These are phyloP conservation scores for Candida frijolesensis DNA, from an alignment of 1,139 yeast genomes.

Conservation along the genomic window DNA sequence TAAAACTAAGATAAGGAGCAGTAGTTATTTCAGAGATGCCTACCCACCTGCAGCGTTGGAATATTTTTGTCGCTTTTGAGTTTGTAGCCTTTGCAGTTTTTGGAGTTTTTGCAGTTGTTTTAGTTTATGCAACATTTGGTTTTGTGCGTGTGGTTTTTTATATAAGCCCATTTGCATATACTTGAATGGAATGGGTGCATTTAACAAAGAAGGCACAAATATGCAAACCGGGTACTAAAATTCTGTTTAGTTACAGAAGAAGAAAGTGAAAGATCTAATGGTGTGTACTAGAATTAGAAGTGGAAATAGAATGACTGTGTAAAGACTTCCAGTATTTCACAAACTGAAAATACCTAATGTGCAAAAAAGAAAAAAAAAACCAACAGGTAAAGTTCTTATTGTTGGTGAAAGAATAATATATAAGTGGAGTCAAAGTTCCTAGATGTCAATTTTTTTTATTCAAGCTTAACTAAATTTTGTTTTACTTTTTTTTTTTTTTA, in stretches of 20 bases:
- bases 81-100: neutral
- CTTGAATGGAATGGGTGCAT: neutral
- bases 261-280: neutral
- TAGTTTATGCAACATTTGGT: neutral
- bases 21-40: no score
- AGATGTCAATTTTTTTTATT: neutral
- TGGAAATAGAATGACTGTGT: neutral
- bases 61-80: neutral
- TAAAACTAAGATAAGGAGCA: no score
- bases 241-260: neutral
- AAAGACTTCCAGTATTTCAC: neutral
- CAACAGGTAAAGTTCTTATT: neutral
- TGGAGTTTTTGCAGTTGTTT: neutral
- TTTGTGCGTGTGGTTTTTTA: neutral
- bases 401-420: neutral
- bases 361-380: neutral
- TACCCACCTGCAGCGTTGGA: neutral
- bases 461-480: neutral
- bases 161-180: neutral
- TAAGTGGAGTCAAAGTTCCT: slow-evolving; percentile 1
- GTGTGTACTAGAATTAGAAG: neutral
- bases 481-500: neutral
- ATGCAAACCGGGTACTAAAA: neutral
- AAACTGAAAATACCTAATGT: neutral
- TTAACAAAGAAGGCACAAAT: neutral